Evolutionary conservation across 345 rosid species (phyloP).

Genomic region (Syzygium oleosum): DNA sequence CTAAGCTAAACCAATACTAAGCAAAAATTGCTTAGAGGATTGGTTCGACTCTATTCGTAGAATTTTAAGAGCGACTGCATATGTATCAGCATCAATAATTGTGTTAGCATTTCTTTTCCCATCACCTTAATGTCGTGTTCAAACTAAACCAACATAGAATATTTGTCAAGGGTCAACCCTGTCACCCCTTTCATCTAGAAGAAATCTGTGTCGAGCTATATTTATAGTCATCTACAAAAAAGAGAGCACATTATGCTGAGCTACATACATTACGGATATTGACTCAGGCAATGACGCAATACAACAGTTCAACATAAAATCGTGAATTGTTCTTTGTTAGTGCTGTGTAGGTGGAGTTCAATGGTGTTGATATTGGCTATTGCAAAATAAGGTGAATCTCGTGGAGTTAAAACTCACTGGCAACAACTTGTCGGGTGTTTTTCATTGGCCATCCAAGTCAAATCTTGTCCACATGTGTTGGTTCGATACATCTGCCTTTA

Average conservation of each 20-base stretch:
- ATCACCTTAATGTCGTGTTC: not conserved
- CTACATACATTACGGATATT: not conserved
- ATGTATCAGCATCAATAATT: not conserved
- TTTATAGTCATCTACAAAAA: too few species aligned
- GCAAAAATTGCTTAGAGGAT: not conserved
- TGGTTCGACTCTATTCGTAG: fast-evolving
- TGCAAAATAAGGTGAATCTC: not conserved
- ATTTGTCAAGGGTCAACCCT: not conserved
- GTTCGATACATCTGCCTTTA: not conserved
- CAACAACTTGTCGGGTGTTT: not conserved
- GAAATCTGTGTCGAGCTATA: not conserved
- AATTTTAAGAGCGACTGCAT: not conserved
- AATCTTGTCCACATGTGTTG: not conserved
- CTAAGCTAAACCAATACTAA: not conserved
- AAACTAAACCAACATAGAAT: not conserved
- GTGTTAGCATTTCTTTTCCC: not conserved
- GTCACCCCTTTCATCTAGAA: not conserved
- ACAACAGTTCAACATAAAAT: not conserved
- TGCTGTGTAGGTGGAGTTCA: not conserved
- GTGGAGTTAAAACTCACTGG: not conserved
- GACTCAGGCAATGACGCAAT: not conserved
- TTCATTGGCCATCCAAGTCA: not conserved
- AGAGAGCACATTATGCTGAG: not conserved
- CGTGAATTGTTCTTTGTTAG: not conserved
- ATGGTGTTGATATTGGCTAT: not conserved